Evolutionary conservation across 805 yeast species (phyloP), one percentile per base, ranked within the genome.

Genomic region (Kazachstania viticola): DNA sequence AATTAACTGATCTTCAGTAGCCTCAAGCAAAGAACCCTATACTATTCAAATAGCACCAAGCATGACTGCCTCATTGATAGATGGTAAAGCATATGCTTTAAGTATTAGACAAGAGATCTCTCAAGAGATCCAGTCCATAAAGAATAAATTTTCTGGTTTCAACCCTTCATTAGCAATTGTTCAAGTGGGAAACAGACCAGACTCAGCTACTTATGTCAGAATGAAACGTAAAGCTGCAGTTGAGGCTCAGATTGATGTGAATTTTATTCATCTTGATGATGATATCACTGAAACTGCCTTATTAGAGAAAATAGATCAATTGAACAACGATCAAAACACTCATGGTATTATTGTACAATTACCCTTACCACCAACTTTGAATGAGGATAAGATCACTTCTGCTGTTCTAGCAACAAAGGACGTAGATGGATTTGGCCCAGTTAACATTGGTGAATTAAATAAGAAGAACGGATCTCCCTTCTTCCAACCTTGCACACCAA

Each of bases 401-500:
- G 68, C 85, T 2, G 96, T 88, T n/a, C 59, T 67, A 9, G 71
- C 81, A 12, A 74, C 69, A 27, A 88, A 88, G 61, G 98, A 88
- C 49, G 95, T 91, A 29, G 98, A 88, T 56, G 98, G 98, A 2
- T 91, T 88, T 49, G 91, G 87, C 27, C 75, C 85, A 34, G 69
- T 66, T 48, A 91, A 91, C 56, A 75, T 83, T 35, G 97, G 96
- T 38, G 96, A 88, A 52, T 68, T 88, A 37, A 73, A 87, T 45
- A 84, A 85, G 59, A 75, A 81, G 44, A 83, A 83, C 32, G 95
- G 96, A 15, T 53, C 63, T 23, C 95, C 96, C 21, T 60, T 64
- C 38, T 87, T 84, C 58, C 67, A 78, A 42, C 97, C 98, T 22
- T 88, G 97, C 62, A 88, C 98, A 18, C 98, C 98, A 34, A 75